Conservation (phyloP, 2,329 filamentous ascomycete genomes). For the Seiridium cupressi region DNA sequence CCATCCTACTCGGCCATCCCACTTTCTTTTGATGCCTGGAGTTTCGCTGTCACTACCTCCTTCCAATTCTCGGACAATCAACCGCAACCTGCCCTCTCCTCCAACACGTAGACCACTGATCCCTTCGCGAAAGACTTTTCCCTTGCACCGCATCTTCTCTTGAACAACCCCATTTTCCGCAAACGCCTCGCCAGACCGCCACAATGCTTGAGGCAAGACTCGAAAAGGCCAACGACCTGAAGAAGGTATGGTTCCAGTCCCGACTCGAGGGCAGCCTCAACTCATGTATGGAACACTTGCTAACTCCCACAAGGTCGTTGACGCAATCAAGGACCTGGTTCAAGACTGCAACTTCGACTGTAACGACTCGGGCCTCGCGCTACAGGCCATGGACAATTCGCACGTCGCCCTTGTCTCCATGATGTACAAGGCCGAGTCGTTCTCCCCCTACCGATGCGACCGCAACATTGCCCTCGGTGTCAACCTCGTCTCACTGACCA, state of each 20-base stretch:
- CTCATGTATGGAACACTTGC: background rate
- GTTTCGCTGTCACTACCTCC: background rate
- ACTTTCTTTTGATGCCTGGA: conserved; percentile 5
- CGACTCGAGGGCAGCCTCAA: no score
- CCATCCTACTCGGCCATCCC: conserved; percentile 1
- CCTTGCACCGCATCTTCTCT: background rate
- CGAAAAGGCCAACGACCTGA: conserved; percentile 88
- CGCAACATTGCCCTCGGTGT: conserved; percentile 98
- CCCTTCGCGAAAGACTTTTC: background rate
- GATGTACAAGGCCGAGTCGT: conserved; percentile 94
- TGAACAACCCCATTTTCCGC: background rate
- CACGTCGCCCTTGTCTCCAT: conserved; percentile 98
- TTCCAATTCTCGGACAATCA: background rate
- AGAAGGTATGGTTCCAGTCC: conserved; percentile 64
- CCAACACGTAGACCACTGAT: background rate
- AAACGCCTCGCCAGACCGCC: conserved; percentile 21
- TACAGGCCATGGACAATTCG: conserved; percentile 99
- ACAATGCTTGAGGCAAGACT: conserved; percentile 94
- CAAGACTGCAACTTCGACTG: conserved; percentile 99
- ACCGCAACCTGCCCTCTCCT: background rate
- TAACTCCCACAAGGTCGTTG: conserved; percentile 70
- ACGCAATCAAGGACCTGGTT: conserved; percentile 98
- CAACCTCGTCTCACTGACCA: conserved; percentile 94
- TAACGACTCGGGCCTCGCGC: conserved; percentile 97
- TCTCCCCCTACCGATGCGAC: conserved; percentile 95